These are phyloP conservation scores for Grosmannia huntii DNA, from an alignment of 2,329 filamentous ascomycete species.

Conservation along the genomic window DNA sequence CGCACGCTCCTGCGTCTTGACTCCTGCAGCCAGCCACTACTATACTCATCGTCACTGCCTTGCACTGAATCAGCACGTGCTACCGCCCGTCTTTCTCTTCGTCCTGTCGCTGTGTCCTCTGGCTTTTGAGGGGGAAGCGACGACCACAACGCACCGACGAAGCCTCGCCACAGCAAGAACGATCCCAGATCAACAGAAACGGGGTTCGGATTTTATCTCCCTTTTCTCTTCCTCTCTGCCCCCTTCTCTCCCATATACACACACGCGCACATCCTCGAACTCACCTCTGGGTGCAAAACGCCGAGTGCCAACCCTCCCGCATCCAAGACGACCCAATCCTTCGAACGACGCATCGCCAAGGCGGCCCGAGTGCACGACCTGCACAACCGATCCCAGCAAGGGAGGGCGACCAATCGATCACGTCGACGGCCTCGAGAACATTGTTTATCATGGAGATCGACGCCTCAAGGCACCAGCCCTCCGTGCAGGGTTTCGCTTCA, in stretches of 20 bases:
- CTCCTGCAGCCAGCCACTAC: not conserved
- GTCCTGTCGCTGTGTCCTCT: not conserved
- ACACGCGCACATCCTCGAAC: no score
- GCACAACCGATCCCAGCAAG: not conserved
- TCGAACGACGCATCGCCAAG: not conserved
- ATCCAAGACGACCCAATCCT: not conserved
- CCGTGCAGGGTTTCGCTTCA: not conserved
- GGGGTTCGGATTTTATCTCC: not conserved
- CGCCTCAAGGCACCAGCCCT: not conserved
- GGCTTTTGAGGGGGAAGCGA: not conserved
- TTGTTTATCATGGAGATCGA: not conserved
- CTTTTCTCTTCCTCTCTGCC: not conserved
- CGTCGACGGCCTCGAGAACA: not conserved
- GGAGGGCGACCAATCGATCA: not conserved
- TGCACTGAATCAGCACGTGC: not conserved
- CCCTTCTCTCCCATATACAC: no score
- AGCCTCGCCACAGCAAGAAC: not conserved
- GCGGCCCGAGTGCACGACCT: not conserved
- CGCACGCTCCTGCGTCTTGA: not conserved
- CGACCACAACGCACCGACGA: not conserved
- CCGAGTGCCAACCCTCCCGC: not conserved
- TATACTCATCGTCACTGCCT: not conserved
- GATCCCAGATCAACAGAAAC: not conserved
- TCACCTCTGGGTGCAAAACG: not conserved
- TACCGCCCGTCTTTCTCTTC: not conserved